Base-by-base conservation (phyloP, 2,329 filamentous ascomycete species). In the Colletotrichum musae region DNA sequence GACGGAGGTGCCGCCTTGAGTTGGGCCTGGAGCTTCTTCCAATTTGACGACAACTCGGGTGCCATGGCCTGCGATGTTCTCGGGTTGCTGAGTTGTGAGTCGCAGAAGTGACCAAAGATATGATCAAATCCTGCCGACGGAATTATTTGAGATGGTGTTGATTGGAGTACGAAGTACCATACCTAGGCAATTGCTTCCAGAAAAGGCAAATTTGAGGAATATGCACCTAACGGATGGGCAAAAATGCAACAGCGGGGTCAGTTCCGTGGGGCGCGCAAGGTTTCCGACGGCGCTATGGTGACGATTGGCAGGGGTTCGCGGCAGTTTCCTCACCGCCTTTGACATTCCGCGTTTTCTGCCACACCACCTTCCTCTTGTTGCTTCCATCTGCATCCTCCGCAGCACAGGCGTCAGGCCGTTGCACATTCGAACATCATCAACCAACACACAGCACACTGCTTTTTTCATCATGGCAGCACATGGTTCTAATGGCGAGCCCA, bases 11-110 rank as follows among this genome's bases (percentile, higher is more conserved):
- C 83, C 48, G 83, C 77, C 75, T 87, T 85, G 74, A 89, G 81
- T 74, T 86, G 87, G 72, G 88, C 87, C 81, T 94, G 92, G 63
- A 95, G 85, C 81, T 88, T 92, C 81, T 94, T 94, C 93, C 93
- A 95, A 78, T 95, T 95, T 62, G 88, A 89, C 13, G 89, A 92
- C 41, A 91, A 80, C 74, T 82, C 83, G 45, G 79, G 79, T 45
- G 83, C 79, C 84, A 86, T 86, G 70, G 50, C 74, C 64, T 71
- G 65, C 60, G 24, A 3, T 3, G 4, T 47, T 36, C 45, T 24
- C 2, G 9, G 43, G 36, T 5, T 7, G 10, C 28, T 6, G 15
- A 1, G 5, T 12, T 7, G 4, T 6, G 12, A 36, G 45, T 16
- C 45, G 45, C 45, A 32, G 12, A 18, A 3, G 5, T 4, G 50